Conservation (phyloP, 805 yeast genomes). For the Starmerella bombicola region DNA sequence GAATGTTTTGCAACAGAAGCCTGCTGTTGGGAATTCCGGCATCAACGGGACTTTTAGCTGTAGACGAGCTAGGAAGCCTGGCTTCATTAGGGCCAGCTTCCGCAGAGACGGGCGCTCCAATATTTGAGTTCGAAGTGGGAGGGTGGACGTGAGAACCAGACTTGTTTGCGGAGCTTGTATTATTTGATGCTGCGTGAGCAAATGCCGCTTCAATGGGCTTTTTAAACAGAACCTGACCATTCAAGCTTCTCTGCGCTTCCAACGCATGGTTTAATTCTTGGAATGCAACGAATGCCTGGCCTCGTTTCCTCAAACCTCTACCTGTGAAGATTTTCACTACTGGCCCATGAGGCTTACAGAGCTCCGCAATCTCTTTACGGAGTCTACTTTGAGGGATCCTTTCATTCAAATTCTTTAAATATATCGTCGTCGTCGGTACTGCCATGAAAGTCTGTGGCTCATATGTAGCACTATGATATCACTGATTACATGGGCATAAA, state of each 20-base stretch:
- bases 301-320: constrained; percentile 52
- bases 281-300: constrained; percentile 71
- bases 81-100: background rate
- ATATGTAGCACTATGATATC: too few relatives aligned
- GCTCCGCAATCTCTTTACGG: constrained; percentile 32
- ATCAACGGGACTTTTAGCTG: background rate
- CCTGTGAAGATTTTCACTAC: constrained; percentile 44
- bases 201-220: constrained; percentile 36
- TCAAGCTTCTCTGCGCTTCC: constrained; percentile 32
- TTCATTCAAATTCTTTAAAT: constrained; percentile 63
- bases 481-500: too few relatives aligned
- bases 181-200: constrained; percentile 14
- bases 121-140: background rate
- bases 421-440: too few relatives aligned
- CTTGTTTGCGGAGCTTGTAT: constrained; percentile 28
- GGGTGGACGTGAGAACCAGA: background rate
- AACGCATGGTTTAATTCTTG: constrained; percentile 34
- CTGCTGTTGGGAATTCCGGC: constrained; percentile 45
- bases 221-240: constrained; percentile 35
- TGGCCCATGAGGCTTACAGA: constrained; percentile 38
- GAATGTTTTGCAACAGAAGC: constrained; percentile 54
- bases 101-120: background rate
- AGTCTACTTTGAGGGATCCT: constrained; percentile 44
- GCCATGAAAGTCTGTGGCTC: too few relatives aligned
- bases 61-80: background rate